Evolutionary conservation across 108 stramenopile species (phyloP).

Genomic region (Nitzschia sp.): DNA sequence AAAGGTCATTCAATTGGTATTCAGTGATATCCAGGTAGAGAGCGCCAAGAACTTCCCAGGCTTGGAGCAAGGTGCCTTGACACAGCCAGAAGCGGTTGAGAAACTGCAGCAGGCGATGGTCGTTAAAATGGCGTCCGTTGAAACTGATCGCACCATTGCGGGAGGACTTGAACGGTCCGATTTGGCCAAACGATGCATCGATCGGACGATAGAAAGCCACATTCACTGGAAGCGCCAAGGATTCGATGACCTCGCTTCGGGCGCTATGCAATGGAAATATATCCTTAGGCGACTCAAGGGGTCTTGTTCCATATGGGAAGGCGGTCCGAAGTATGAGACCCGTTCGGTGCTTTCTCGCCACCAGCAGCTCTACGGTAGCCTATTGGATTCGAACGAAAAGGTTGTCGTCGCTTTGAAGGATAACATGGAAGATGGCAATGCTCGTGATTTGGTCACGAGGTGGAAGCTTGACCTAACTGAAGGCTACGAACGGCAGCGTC

Average conservation of each 20-base stretch:
- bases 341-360: conserved; percentile 47
- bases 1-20: conserved; percentile 67
- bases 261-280: conserved; percentile 88
- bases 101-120: conserved; percentile 79
- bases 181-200: conserved; percentile 66
- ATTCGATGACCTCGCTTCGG: conserved; percentile 87
- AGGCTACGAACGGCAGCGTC: conserved; percentile 83
- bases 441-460: conserved; percentile 42
- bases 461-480: conserved; percentile 92
- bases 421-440: conserved; percentile 20
- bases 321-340: conserved; percentile 50
- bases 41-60: conserved; percentile 52
- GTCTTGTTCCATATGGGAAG: conserved; percentile 86
- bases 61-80: conserved; percentile 44
- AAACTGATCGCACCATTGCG: conserved; percentile 76
- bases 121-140: conserved; percentile 60
- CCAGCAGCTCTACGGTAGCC: conserved; percentile 23
- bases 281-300: conserved; percentile 83
- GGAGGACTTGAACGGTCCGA: conserved; percentile 78
- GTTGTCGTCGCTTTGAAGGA: conserved; percentile 20
- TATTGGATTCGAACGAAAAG: background rate
- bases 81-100: conserved; percentile 78
- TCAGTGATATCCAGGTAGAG: conserved; percentile 62
- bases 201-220: conserved; percentile 79
- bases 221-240: conserved; percentile 88